Base-by-base conservation (phyloP, 2,329 filamentous ascomycete species). In the Herpotrichia juniperi region DNA sequence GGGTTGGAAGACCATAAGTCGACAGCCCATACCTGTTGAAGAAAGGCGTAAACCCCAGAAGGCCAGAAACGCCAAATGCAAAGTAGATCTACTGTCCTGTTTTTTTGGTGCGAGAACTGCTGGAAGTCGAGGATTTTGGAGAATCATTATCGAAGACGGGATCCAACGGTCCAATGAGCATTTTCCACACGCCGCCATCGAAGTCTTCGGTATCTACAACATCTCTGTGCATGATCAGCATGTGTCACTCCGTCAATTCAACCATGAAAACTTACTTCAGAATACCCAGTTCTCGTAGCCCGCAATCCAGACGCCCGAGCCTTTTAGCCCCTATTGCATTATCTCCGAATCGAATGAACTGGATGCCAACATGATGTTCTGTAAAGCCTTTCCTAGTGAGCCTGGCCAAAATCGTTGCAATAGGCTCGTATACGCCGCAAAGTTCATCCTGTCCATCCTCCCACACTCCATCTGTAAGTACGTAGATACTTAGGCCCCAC, bases 281-380 rank as follows among this genome's bases (percentile, higher is more conserved):
- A 4, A 37, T 37, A 19, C 45, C 54, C 39, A 48, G 32, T 2
- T 50, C 9, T 14, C 34, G 2, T 16, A 58, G 19, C 3, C 42
- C 39, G 28, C 53, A 31, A 35, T 65, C 61, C 8, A 67, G 46
- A 4, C 31, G 17, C 5, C 51, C 4, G 1, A 67, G 51, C 21
- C 55, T 51, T 31, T 48, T 3, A 16, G 34, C 53, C 0, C 59
- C 63, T 3, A 32, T 42, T 21, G 9, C 5, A 16, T 61, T 49
- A 11, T 60, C 4, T 0, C 62, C 64, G 26, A 67, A 64, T 5
- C 51, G 58, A 24, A 67, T 61, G 34, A 67, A 67, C 17, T 66
- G 52, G 10, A 67, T 60, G 0, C 58, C 60, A n/a, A 66, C 28
- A 30, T 30, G 35, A 16, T 24, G 28, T 17, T 42, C 37, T 14